Percentiles rank a stretch among this genome's conserved stretches.
phyloP scores from a whole-genome alignment of 2,329 filamentous ascomycete genomes.

The Ophiocordyceps camponoti-rufipedis region DNA sequence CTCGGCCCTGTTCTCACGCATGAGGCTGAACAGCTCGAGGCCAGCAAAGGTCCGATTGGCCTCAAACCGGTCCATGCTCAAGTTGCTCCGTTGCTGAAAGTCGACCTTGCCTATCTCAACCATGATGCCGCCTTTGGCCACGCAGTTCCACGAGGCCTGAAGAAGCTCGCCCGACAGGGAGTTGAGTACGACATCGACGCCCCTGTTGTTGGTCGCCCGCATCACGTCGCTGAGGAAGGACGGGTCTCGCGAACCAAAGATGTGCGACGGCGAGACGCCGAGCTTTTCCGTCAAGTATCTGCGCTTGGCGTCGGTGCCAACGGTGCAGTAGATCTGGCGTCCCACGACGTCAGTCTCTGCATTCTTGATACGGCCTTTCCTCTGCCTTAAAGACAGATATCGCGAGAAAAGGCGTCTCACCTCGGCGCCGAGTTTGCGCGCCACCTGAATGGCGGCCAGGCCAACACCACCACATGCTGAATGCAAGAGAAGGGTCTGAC shows the following conservation, averaged over 20 bases:
- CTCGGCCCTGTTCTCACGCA: too few species aligned
- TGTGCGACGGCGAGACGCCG: slow-evolving; percentile 7
- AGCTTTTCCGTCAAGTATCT: slow-evolving; percentile 7
- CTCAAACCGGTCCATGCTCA: slow-evolving; percentile 25
- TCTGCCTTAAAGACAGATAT: too few species aligned
- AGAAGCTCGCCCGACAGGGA: slow-evolving; percentile 12
- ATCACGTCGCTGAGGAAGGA: slow-evolving; percentile 9
- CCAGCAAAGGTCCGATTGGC: slow-evolving; percentile 9
- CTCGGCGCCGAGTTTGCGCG: too few species aligned
- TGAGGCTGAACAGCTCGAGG: slow-evolving; percentile 1
- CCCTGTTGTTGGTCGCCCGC: slow-evolving; percentile 7
- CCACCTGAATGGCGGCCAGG: slow-evolving; percentile 10
- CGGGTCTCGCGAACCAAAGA: slow-evolving; percentile 11
- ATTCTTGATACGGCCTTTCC: too few species aligned
- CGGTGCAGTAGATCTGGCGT: slow-evolving; percentile 8
- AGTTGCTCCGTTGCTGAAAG: slow-evolving; percentile 13
- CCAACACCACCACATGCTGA: slow-evolving; percentile 12
- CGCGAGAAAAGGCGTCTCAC: too few species aligned
- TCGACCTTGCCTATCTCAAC: slow-evolving; percentile 18
- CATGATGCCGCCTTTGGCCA: slow-evolving; percentile 16
- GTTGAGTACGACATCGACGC: slow-evolving; percentile 15
- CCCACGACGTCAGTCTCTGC: not conserved
- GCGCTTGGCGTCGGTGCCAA: slow-evolving; percentile 11
- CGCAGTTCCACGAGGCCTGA: slow-evolving; percentile 14
- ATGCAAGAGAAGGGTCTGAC: slow-evolving; percentile 13